A percentile compares a stretch with the other conserved stretches of the same genome.
Conservation (phyloP, 169 alveolate species). For the Plasmodium relictum region DNA sequence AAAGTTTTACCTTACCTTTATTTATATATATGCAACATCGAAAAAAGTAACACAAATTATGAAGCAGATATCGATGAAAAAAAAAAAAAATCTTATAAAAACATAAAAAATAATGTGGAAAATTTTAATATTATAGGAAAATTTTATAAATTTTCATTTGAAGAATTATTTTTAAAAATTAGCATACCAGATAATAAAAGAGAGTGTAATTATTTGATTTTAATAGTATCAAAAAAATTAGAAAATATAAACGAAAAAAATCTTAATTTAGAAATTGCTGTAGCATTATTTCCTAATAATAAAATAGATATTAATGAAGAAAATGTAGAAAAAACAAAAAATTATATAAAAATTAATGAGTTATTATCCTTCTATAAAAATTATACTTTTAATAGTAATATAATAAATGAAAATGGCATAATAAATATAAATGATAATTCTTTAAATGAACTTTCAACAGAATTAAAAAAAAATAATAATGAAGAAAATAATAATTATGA, state of each 20-base stretch:
- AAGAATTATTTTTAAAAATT: conserved; percentile 30
- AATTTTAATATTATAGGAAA: background rate
- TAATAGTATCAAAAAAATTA: conserved; percentile 34
- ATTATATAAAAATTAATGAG: conserved; percentile 24
- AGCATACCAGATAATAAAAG: background rate
- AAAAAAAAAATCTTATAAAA: conserved; percentile 20
- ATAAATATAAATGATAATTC: too few relatives aligned
- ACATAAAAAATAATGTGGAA: conserved; percentile 6
- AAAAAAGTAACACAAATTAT: background rate
- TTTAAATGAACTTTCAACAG: background rate
- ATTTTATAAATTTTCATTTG: conserved; percentile 43
- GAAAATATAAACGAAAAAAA: background rate
- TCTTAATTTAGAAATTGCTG: conserved; percentile 18
- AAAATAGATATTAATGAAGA: background rate
- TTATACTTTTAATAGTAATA: conserved; percentile 11
- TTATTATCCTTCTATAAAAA: conserved; percentile 21
- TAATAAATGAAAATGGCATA: too few relatives aligned
- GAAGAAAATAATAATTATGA: too few relatives aligned
- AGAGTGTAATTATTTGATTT: conserved; percentile 29
- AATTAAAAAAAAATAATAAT: background rate
- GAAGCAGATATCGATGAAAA: conserved; percentile 11
- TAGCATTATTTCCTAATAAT: conserved; percentile 10
- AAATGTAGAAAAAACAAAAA: conserved; percentile 4
- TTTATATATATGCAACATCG: conserved; percentile 36
- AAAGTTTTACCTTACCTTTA: conserved; percentile 24